Percentiles rank a stretch among this genome's conserved stretches.
Evolutionary conservation across 2,329 filamentous ascomycete genomes (phyloP).

Genomic region (Cladophialophora bantiana): DNA sequence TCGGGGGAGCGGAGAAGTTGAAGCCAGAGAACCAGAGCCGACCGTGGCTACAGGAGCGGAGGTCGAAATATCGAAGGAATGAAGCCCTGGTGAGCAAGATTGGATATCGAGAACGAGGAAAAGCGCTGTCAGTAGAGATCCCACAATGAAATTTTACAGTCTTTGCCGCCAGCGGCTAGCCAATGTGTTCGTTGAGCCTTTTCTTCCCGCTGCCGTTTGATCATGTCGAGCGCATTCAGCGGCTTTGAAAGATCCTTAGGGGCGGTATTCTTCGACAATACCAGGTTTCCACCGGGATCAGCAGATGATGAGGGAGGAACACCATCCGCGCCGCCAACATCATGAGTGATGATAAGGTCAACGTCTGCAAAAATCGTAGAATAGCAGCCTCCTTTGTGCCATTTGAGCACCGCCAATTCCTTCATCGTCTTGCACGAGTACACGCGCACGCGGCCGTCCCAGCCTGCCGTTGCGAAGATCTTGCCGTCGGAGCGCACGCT

Average conservation of each 20-base stretch:
- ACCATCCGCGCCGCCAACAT: not conserved
- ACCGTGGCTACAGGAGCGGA: not conserved
- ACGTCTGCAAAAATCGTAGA: conserved; percentile 72
- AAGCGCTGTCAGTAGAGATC: conserved; percentile 73
- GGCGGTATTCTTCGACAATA: conserved; percentile 17
- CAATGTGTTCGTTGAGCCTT: conserved; percentile 79
- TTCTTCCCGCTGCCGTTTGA: conserved; percentile 68
- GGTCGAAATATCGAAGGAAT: conserved; percentile 3
- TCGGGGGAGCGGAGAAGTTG: not conserved
- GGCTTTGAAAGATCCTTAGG: conserved; percentile 23
- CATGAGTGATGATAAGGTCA: conserved; percentile 39
- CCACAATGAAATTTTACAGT: conserved; percentile 95
- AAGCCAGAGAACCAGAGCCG: not conserved
- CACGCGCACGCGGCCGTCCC: conserved; percentile 82
- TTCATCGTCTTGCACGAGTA: conserved; percentile 82
- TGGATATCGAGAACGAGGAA: not conserved
- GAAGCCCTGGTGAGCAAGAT: not conserved
- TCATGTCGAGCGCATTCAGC: conserved; percentile 50
- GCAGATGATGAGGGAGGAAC: not conserved
- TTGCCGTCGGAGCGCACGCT: conserved; percentile 78
- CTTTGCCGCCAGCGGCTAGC: conserved; percentile 89
- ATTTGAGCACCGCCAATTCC: conserved; percentile 90
- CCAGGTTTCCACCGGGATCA: not conserved
- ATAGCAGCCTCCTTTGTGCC: conserved; percentile 90
- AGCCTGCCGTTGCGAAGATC: conserved; percentile 88